Base-by-base conservation (phyloP, 2,329 filamentous ascomycete genomes). In the Cladosporium sp. region DNA sequence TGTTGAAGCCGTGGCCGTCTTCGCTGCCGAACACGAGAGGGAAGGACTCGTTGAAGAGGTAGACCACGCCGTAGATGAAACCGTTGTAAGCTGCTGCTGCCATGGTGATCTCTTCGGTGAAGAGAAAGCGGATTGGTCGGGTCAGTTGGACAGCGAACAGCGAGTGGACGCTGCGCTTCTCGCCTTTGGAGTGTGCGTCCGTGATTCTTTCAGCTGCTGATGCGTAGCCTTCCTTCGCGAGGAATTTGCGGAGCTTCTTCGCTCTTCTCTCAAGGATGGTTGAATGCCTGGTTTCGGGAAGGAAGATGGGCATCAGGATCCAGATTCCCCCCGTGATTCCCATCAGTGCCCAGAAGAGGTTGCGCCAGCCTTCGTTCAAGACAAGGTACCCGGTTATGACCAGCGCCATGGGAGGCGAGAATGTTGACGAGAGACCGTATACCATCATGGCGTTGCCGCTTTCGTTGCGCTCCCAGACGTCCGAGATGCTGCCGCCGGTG, bases 221-320 rank as follows among this genome's bases (percentile, higher is more conserved):
- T n/a, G 36, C n/a, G 12, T 51, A 30, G 13, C 56, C 58, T 36
- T 55, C 48, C 6, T 54, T 58, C 11, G 37, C 42, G 12, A 60
- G 45, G 9, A 50, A 32, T 30, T 54, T 83, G 64, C 85, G 88
- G 57, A 93, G 86, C 24, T 85, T 80, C 61, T 85, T 88, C 50
- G 80, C 87, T 71, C 89, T 66, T 29, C 52, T 54, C 17, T 61
- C 57, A 2, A 66, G 56, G 27, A 66, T 60, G 18, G 55, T 64
- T 15, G 61, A 60, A 47, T 65, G 61, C 3, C 64, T 55, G 6
- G 63, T 65, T 40, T 66, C 63, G 1, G 60, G 61, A 4, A 65
- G 54, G 5, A 59, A 59, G 18, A 61, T 44, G 17, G 58, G 47
- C 54, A 63, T 59, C n/a, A 64, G 40, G 7, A 64, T 29, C 52